Evolutionary conservation across 139 green algal genomes (phyloP), one percentile per base, ranked within the genome.

Genomic region (Chlorella sp.): DNA sequence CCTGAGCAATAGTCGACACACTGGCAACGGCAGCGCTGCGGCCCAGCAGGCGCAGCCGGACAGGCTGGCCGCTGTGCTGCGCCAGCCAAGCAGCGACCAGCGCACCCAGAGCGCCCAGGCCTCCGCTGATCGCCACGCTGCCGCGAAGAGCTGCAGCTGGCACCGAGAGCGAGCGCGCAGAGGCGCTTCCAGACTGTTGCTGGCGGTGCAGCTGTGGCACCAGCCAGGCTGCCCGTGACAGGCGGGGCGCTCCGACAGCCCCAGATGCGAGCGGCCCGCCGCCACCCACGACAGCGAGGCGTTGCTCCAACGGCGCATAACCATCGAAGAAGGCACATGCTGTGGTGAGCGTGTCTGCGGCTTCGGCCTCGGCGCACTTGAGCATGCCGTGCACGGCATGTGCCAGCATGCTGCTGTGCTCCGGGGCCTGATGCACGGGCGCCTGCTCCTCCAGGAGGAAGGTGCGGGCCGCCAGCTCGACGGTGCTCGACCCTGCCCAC

Each of bases 81-180:
- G 61, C 64, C 77, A 94, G 75, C 92, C 91, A 96, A 8, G 40
- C 9, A 7, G 90, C 87, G 1, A 90, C 67, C n/a, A 94, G 77
- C 46, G 73, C 65, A 31, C 85, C 85, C 29, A 90, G 70, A 2
- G 83, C 38, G 27, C 85, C 85, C 33, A 80, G 19, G 42, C 85
- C 85, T n/a, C 85, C 85, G 50, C 74, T 83, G 38, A 88, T 59
- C 25, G 92, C 85, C 35, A 95, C 87, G 46, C 95, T 85, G 87
- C 92, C 33, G 94, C 81, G 71, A 94, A n/a, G n/a, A n/a, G 88
- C 0, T 79, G 71, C 2, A 87, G 84, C 75, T 92, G 88, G 27
- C 87, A 90, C 82, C 95, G n/a, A n/a, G n/a, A 89, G 74, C 92
- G 86, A 1, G 89, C 82, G 66, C 95, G 79, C 23, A 92, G 89